Conservation (phyloP, 176 grass and related monocot genomes). For the Thalia dealbata region DNA sequence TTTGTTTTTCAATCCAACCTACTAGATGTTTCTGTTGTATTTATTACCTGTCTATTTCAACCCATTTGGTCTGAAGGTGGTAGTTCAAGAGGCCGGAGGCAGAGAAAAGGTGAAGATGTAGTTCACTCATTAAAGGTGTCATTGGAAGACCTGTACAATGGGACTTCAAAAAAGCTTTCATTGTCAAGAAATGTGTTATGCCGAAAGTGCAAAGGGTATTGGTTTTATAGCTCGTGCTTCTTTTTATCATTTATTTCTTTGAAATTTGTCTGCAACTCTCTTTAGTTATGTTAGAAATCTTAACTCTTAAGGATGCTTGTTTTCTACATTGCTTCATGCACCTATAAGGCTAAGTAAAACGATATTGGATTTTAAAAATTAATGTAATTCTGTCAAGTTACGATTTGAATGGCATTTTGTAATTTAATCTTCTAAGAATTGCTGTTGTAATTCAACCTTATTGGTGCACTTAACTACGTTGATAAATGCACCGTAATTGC, state of each 20-base stretch:
- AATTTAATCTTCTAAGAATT: too few relatives aligned
- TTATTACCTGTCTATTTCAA: neutral
- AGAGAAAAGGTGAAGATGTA: slow-evolving; percentile 76
- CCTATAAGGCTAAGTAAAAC: too few relatives aligned
- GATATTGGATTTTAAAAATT: too few relatives aligned
- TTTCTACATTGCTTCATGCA: neutral
- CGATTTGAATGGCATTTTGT: too few relatives aligned
- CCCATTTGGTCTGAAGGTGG: slow-evolving; percentile 33
- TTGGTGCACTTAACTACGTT: too few relatives aligned
- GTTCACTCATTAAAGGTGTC: slow-evolving; percentile 79
- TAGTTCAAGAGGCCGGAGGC: slow-evolving; percentile 65
- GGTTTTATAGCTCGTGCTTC: neutral
- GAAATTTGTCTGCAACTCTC: neutral
- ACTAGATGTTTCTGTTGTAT: neutral
- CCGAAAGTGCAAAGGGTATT: slow-evolving; percentile 87
- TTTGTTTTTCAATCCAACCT: neutral
- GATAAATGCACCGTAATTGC: too few relatives aligned
- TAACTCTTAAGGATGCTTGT: neutral
- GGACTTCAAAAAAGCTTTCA: slow-evolving; percentile 69
- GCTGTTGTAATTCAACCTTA: too few relatives aligned
- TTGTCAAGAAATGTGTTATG: slow-evolving; percentile 67
- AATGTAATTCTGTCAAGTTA: too few relatives aligned
- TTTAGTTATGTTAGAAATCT: neutral
- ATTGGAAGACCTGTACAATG: slow-evolving; percentile 86
- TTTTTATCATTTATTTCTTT: neutral